phyloP scores from a whole-genome alignment of 2,329 filamentous ascomycete species.

The Aspergillus sp. region DNA sequence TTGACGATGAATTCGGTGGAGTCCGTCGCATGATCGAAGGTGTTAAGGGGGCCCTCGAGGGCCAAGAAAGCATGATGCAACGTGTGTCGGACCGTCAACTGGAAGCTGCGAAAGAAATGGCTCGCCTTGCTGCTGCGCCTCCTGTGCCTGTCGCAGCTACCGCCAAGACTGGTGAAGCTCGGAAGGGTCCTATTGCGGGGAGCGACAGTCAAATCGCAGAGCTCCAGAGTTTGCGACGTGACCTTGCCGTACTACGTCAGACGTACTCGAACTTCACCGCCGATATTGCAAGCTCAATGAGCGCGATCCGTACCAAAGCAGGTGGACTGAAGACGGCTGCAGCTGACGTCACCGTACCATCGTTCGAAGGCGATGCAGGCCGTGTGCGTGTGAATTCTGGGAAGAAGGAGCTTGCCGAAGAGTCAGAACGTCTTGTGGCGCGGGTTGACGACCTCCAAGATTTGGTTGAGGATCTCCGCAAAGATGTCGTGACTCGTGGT shows the following conservation, averaged over 20 bases:
- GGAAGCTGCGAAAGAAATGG: conserved; percentile 84
- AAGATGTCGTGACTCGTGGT: conserved; percentile 91
- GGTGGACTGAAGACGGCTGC: conserved; percentile 75
- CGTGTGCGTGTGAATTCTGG: conserved; percentile 81
- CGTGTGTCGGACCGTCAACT: conserved; percentile 88
- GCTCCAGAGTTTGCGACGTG: conserved; percentile 78
- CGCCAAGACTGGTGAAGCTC: conserved; percentile 28
- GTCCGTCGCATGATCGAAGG: conserved; percentile 82
- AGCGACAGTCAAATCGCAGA: conserved; percentile 70
- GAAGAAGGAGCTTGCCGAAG: conserved; percentile 81
- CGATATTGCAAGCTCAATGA: conserved; percentile 87
- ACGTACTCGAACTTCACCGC: conserved; percentile 90
- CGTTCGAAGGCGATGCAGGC: conserved; percentile 75
- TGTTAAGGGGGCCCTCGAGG: conserved; percentile 78
- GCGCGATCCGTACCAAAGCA: conserved; percentile 77
- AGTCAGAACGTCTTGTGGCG: conserved; percentile 86
- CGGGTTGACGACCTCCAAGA: conserved; percentile 98
- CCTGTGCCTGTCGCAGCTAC: conserved; percentile 30
- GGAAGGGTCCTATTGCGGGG: conserved; percentile 32
- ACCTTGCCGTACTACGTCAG: conserved; percentile 87
- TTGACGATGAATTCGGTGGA: conserved; percentile 85
- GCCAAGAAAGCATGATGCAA: conserved; percentile 79
- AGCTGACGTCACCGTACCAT: conserved; percentile 68
- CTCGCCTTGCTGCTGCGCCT: conserved; percentile 60
- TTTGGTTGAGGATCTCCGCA: conserved; percentile 91